Conservation (phyloP, 2,329 filamentous ascomycete genomes). For the Orbilia javanica region DNA sequence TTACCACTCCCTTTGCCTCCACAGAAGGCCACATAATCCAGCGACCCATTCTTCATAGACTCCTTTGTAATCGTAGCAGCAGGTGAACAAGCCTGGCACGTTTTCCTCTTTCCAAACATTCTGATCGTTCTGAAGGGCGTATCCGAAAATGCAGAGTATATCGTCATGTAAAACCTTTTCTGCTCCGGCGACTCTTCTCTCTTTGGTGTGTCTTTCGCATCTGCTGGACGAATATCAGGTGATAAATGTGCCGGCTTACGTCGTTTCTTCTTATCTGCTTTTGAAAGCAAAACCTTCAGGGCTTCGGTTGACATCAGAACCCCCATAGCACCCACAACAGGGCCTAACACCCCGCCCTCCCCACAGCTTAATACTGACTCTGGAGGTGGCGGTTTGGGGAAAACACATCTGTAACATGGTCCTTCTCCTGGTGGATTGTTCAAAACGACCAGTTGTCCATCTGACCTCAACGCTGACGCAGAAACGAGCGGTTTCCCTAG, state of each 20-base stretch:
- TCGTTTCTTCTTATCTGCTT: conserved; percentile 60
- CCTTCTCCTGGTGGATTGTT: conserved; percentile 82
- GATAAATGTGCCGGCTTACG: conserved; percentile 59
- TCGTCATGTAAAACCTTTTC: conserved; percentile 66
- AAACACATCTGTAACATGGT: conserved; percentile 94
- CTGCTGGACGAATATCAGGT: conserved; percentile 60
- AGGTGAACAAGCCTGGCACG: conserved; percentile 81
- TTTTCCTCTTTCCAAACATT: conserved; percentile 76
- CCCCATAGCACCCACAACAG: conserved; percentile 93
- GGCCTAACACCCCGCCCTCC: conserved; percentile 91
- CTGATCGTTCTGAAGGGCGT: conserved; percentile 79
- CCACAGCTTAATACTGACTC: conserved; percentile 87
- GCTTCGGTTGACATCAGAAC: conserved; percentile 90
- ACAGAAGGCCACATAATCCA: conserved; percentile 90
- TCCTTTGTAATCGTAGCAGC: conserved; percentile 73
- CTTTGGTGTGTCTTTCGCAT: conserved; percentile 18
- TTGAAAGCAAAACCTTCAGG: conserved; percentile 79
- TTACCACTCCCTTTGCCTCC: conserved; percentile 70
- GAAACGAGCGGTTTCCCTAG: conserved; percentile 84
- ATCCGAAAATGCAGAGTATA: conserved; percentile 71
- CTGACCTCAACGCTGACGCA: conserved; percentile 86
- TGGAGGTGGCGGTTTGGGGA: conserved; percentile 85
- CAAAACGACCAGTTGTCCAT: conserved; percentile 89
- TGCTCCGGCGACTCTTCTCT: conserved; percentile 32
- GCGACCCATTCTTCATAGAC: conserved; percentile 73